Evolutionary conservation across 345 rosid genomes (phyloP), one percentile per base, ranked within the genome.

Genomic region (Eucalyptus albens): DNA sequence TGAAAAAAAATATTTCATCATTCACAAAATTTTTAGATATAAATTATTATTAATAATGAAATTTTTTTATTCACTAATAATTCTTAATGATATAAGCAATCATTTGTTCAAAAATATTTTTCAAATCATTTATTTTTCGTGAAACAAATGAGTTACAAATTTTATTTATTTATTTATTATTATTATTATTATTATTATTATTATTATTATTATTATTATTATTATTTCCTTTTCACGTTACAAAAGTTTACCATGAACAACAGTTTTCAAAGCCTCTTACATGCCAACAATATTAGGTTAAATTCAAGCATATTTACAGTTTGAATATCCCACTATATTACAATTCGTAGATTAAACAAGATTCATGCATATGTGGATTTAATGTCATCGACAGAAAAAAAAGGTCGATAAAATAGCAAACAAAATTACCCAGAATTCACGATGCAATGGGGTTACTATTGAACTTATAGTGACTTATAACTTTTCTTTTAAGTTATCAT

Each of bases 81-180:
- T 72, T 72, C 24, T 33, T 33, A 72, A 0, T 1, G 1, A 33
- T 19, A 72, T 72, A 72, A 72, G 0, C 26, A 11, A 72, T 33
- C 6, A 0, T 19, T 72, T 33, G 12, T 72, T 1, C 1, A 33
- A 69, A 69, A 8, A 17, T 0, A 3, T 5, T 21, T 31, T 72
- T 21, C 2, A 72, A 19, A 72, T 17, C 0, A 72, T 72, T 33
- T 9, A 72, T 33, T 72, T 69, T 72, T 17, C 0, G 2, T 1
- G 1, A 72, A 10, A 33, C 80, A 17, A 72, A 33, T 0, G 0
- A n/a, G n/a, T n/a, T n/a, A n/a, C n/a, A n/a, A n/a, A n/a, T n/a
- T n/a, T n/a, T n/a, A n/a, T n/a, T n/a, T n/a, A n/a, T n/a, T n/a
- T n/a, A n/a, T n/a, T n/a, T 6, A 42, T 42, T 6, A 40, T 37